phyloP scores from a whole-genome alignment of 495 filamentous ascomycete genomes.

The Trichoderma gamsii region DNA sequence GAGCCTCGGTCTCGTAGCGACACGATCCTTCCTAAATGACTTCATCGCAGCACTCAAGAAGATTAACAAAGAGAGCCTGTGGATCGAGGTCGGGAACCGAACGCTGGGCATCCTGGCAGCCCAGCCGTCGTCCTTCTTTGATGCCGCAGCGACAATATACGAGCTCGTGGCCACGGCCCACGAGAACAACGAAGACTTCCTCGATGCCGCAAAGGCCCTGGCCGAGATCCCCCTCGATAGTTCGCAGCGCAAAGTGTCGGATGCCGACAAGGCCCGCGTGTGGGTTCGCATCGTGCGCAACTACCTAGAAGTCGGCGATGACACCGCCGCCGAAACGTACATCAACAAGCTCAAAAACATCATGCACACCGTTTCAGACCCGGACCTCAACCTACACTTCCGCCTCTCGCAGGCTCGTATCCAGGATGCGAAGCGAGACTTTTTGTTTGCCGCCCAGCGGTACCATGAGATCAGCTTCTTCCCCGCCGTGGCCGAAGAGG shows the following conservation, averaged over 20 bases:
- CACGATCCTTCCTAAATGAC: conserved; percentile 61
- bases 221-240: conserved; percentile 81
- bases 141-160: conserved; percentile 78
- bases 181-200: conserved; percentile 75
- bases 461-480: conserved; percentile 83
- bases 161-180: conserved; percentile 77
- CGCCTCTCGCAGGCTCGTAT: conserved; percentile 88
- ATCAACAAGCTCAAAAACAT: conserved; percentile 90
- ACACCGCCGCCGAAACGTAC: conserved; percentile 73
- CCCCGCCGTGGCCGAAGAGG: conserved; percentile 71
- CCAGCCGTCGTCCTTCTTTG: conserved; percentile 61
- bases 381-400: conserved; percentile 72
- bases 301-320: conserved; percentile 92
- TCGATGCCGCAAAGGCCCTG: conserved; percentile 67
- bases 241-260: conserved; percentile 73
- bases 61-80: conserved; percentile 50
- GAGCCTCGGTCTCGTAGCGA: conserved; percentile 66
- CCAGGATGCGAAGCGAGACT: conserved; percentile 79
- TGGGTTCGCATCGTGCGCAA: conserved; percentile 94
- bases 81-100: conserved; percentile 64
- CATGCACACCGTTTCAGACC: conserved; percentile 69
- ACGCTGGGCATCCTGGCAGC: conserved; percentile 55
- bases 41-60: conserved; percentile 56
- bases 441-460: conserved; percentile 80
- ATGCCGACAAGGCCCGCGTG: conserved; percentile 68